Evolutionary conservation across 2,329 filamentous ascomycete genomes (phyloP), one percentile per base, ranked within the genome.

Genomic region (Tolypocladium tropicale): DNA sequence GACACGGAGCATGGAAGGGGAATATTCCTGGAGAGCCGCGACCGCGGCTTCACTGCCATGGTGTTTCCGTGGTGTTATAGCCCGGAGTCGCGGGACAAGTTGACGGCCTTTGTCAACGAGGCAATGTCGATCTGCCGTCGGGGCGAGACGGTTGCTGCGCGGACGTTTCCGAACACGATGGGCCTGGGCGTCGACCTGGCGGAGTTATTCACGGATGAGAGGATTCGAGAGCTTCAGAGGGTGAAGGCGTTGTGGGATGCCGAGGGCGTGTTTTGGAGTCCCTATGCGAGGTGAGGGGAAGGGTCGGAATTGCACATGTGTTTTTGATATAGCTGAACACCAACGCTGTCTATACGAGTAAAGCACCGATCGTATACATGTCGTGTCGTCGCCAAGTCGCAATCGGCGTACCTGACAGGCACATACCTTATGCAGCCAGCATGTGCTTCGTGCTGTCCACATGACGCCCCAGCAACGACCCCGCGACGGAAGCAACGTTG

Each of bases 191-290:
- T 59, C 2, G 55, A 60, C 11, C 23, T 63, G 25, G 32, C 55
- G 0, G 64, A 69, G 6, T 53, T 67, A 52, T 61, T 62, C 36
- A 51, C 53, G 7, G 32, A 53, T 1, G 57, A 60, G 1, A 61
- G 51, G 33, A 34, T 67, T 32, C 55, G 48, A 7, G 55, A 60
- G 46, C 21, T 66, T 25, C 59, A 14, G 34, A 53, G 37, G n/a
- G 48, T 63, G 6, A 66, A 67, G 54, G 36, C 21, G 48, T 39
- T 28, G 7, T 68, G 66, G 65, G 65, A 68, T 54, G 18, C 50
- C 5, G 58, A 63, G 1, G 57, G 58, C 0, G 14, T 68, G 0
- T 68, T 68, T 53, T 68, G 66, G 65, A 65, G 53, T 28, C 64
- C 64, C 11, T 65, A 61, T 52, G 30, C 18, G 5, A 6, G 37